Evolutionary conservation across 495 filamentous ascomycete species (phyloP), one percentile per base, ranked within the genome.

Genomic region (Talaromyces liani): DNA sequence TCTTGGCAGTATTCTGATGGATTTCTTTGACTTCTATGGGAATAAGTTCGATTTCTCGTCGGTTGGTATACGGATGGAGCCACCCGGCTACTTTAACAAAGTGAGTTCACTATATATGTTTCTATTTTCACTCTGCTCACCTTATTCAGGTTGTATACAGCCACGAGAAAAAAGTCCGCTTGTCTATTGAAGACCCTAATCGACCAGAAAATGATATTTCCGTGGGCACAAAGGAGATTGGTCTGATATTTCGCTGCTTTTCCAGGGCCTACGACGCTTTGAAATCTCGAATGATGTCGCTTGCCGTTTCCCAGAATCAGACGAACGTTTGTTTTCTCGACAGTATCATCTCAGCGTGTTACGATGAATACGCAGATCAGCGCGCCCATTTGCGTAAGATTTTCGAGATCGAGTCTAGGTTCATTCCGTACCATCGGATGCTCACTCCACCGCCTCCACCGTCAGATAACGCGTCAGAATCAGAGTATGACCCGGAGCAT

Each of bases 141-240:
- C 4, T 20, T 6, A 14, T 41, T 12, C n/a, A 62, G 60, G 45
- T 62, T 53, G 60, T 62, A n/a, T 62, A 68, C 31, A 66, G 67
- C 53, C 45, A 54, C 24, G 77, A 85, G 62, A 78, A 80, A 59
- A 72, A 78, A 29, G 73, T 80, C 57, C 79, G 82, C 22, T 77
- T 97, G 6, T 86, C 83, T 3, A 95, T 98, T 64, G 85, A 93
- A 60, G 95, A 98, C 70, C 94, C 94, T 0, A 96, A 98, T 70
- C 87, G 88, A 60, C 73, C 82, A 0, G 75, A 77, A 16, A 97
- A 97, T 68, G 92, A 98, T 66, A 92, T 98, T 14, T 84, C 93
- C 2, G 73, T 91, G 12, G 91, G 91, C 1, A 91, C 91, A 2
- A 80, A 73, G 39, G 86, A 89, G 55, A 87, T 87, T 20, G 33